Base-by-base conservation (phyloP, 2,329 filamentous ascomycete species). In the Arthrobotrys megalospora region DNA sequence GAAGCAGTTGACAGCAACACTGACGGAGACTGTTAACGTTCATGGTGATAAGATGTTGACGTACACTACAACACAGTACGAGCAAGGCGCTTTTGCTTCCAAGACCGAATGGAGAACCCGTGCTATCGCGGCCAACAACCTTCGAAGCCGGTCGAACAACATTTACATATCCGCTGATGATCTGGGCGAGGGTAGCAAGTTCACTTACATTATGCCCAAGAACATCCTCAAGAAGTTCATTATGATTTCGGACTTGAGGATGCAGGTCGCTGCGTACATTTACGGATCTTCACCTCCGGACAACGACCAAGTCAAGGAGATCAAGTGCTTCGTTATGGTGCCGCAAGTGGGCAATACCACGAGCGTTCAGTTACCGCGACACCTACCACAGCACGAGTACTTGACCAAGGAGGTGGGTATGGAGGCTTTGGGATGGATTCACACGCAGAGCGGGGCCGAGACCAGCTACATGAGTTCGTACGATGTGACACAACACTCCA, bases 31-130 rank as follows among this genome's bases (percentile, higher is more conserved):
- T 0, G 94, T 97, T 84, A 99, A 99, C 83, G 91, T 96, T 4
- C 93, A 95, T 80, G 96, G 96, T 3, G 96, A 99, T 84, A 96
- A 99, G 83, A 97, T 99, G 83, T 94, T 99, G 82, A 95, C 98
- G 28, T 97, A 96, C 0, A 99, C 96, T 0, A 99, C 96, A 0
- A 98, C 96, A 16, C 93, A 97, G 83, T 99, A 97, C 82, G 96
- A 99, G 85, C 94, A 97, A 85, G 93, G 97, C 84, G 95, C 94
- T 0, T 99, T 99, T 84, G 94, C 95, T 10, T 98, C 95, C 16
- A 98, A 98, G 89, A 99, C 96, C 0, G 96, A 99, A 83, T 99
- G 96, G 96, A 92, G 96, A 66, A 99, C 96, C 10, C 88, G 96
- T 81, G 96, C 96, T 36, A 97, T 99, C 83, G 96, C 96, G 7